Evolutionary conservation across 1,284 basidiomycete genomes (phyloP).

Genomic region (Spongiforma sp.): DNA sequence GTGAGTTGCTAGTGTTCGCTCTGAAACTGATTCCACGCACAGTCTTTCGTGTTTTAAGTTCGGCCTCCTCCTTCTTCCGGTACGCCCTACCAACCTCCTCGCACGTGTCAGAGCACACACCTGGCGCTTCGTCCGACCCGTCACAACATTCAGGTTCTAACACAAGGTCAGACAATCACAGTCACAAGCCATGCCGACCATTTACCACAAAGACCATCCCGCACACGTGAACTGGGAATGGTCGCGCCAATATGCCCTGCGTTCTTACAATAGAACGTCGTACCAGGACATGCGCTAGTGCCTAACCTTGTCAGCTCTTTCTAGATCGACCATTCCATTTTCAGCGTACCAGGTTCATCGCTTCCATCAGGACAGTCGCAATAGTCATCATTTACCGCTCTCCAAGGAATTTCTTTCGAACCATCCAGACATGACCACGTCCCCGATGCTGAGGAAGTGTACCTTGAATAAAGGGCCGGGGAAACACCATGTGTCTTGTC

Average conservation of each 20-base stretch:
- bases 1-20: background rate
- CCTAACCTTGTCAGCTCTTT: constrained; percentile 50
- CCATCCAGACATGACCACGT: constrained; percentile 77
- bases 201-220: constrained; percentile 94
- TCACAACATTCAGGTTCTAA: constrained; percentile 95
- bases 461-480: constrained; percentile 52
- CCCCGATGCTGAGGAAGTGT: constrained; percentile 49
- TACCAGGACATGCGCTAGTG: constrained; percentile 85
- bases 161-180: constrained; percentile 7
- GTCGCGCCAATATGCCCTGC: constrained; percentile 84
- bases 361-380: constrained; percentile 95
- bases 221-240: constrained; percentile 87
- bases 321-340: background rate
- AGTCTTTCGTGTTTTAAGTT: constrained; percentile 81
- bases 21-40: constrained; percentile 47
- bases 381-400: constrained; percentile 91
- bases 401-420: constrained; percentile 73
- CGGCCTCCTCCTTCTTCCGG: constrained; percentile 68
- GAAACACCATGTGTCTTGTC: constrained; percentile 56
- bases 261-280: constrained; percentile 88
- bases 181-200: constrained; percentile 9
- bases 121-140: constrained; percentile 90
- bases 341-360: constrained; percentile 82
- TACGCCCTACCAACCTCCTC: constrained; percentile 76
- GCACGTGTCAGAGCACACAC: constrained; percentile 84